These are phyloP conservation scores for Phytophthora tubulina DNA, from an alignment of 352 stramenopile species.

Conservation along the genomic window DNA sequence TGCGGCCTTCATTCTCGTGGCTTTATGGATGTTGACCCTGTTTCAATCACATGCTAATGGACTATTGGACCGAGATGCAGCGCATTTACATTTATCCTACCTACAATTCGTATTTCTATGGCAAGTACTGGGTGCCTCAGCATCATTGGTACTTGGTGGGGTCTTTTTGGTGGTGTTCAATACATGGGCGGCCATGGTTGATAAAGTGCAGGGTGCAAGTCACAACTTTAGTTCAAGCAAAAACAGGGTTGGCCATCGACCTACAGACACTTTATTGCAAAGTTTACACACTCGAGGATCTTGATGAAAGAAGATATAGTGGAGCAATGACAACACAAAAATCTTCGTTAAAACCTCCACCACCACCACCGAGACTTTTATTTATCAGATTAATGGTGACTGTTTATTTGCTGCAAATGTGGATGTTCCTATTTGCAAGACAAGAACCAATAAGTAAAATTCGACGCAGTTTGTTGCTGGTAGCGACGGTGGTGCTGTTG, in stretches of 20 bases:
- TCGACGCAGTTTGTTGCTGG: constrained; percentile 53
- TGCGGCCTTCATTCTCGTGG: constrained; percentile 58
- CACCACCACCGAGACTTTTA: constrained; percentile 52
- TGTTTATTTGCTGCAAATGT: constrained; percentile 62
- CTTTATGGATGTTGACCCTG: constrained; percentile 63
- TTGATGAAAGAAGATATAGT: constrained; percentile 34
- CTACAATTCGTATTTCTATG: constrained; percentile 66
- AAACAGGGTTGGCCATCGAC: constrained; percentile 5
- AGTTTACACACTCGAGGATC: constrained; percentile 35
- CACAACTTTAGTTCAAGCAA: constrained; percentile 5
- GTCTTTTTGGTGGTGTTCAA: constrained; percentile 75
- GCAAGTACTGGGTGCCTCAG: constrained; percentile 60
- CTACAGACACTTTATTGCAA: constrained; percentile 28
- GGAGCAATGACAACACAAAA: constrained; percentile 9
- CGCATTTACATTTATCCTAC: constrained; percentile 68
- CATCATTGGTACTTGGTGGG: constrained; percentile 52
- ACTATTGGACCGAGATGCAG: constrained; percentile 46
- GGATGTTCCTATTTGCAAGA: constrained; percentile 52
- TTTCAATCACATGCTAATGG: constrained; percentile 42
- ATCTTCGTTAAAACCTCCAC: constrained; percentile 30
- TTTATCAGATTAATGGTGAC: constrained; percentile 65
- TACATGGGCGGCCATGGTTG: constrained; percentile 74
- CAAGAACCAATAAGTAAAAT: constrained; percentile 38
- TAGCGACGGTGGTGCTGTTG: constrained; percentile 56
- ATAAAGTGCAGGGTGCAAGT: constrained; percentile 49